phyloP scores from a whole-genome alignment of 2,329 filamentous ascomycete species.

The Venturia asperata region DNA sequence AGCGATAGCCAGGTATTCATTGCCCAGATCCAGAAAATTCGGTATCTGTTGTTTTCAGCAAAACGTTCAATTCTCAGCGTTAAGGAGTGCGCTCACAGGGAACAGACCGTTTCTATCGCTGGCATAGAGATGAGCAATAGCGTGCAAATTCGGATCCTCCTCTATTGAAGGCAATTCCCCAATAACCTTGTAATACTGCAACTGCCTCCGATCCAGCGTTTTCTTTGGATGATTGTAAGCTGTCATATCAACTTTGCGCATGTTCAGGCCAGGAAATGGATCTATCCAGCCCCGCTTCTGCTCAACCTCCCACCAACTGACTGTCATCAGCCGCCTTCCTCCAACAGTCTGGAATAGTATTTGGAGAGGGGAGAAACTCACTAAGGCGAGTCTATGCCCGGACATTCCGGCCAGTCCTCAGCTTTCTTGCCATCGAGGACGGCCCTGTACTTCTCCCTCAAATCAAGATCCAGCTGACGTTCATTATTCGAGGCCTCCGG shows the following conservation, averaged over 20 bases:
- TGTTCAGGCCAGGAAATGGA: conserved; percentile 39
- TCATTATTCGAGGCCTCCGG: conserved; percentile 32
- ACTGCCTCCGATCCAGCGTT: conserved; percentile 34
- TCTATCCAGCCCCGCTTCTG: conserved; percentile 15
- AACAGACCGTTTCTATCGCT: conserved; percentile 43
- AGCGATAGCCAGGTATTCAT: conserved; percentile 29
- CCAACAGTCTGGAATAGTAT: conserved; percentile 6
- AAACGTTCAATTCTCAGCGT: background rate
- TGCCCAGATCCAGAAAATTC: conserved; percentile 23
- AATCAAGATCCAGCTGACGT: conserved; percentile 31
- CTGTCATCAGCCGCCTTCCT: conserved; percentile 25
- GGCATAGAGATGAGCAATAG: conserved; percentile 51
- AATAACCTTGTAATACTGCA: conserved; percentile 42
- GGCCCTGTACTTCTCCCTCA: conserved; percentile 31
- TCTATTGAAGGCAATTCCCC: conserved; percentile 28
- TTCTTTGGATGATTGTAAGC: conserved; percentile 37
- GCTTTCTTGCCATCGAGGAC: conserved; percentile 31
- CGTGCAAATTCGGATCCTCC: conserved; percentile 44
- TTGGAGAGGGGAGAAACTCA: conserved; percentile 20
- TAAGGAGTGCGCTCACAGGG: conserved; percentile 3
- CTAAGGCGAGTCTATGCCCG: conserved; percentile 32
- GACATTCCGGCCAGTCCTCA: conserved; percentile 26
- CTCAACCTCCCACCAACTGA: conserved; percentile 17
- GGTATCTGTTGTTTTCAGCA: conserved; percentile 13
- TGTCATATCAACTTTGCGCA: conserved; percentile 48